phyloP scores from a whole-genome alignment of 352 stramenopile species.

The Pythium aquatile region DNA sequence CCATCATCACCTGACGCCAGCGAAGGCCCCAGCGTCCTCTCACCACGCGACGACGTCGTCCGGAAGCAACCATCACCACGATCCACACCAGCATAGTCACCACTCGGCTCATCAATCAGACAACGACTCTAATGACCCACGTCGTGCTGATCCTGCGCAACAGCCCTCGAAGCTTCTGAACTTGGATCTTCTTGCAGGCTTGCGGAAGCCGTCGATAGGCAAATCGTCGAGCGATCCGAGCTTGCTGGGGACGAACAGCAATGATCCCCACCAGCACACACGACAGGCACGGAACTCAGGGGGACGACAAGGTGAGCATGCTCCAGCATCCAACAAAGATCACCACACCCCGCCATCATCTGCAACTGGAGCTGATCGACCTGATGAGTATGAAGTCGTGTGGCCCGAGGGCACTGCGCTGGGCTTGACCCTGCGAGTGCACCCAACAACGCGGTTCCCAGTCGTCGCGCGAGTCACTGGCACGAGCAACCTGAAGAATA shows the following conservation, averaged over 20 bases:
- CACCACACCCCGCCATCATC: slow-evolving; percentile 7
- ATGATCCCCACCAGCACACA: not conserved
- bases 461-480: slow-evolving; percentile 43
- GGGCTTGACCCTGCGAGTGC: slow-evolving; percentile 38
- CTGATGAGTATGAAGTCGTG: slow-evolving; percentile 45
- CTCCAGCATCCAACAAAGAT: not conserved
- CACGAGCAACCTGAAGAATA: slow-evolving; percentile 45
- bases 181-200: slow-evolving; percentile 22
- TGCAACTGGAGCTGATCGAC: slow-evolving; percentile 11
- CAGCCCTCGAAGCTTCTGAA: slow-evolving; percentile 28
- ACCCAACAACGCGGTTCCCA: slow-evolving; percentile 42
- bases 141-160: slow-evolving; percentile 4
- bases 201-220: slow-evolving; percentile 22
- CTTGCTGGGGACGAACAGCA: not conserved
- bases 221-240: slow-evolving; percentile 23
- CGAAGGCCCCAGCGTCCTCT: slow-evolving; percentile 12
- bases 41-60: slow-evolving; percentile 15
- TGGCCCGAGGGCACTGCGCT: slow-evolving; percentile 42
- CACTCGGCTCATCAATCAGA: slow-evolving; percentile 11
- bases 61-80: slow-evolving; percentile 1
- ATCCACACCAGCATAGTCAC: slow-evolving; percentile 2
- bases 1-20: slow-evolving; percentile 13
- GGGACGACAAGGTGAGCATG: slow-evolving; percentile 12
- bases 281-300: slow-evolving; percentile 21
- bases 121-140: slow-evolving; percentile 7